Base-by-base conservation (phyloP, 1,284 basidiomycete genomes). In the Trametes hirsuta region DNA sequence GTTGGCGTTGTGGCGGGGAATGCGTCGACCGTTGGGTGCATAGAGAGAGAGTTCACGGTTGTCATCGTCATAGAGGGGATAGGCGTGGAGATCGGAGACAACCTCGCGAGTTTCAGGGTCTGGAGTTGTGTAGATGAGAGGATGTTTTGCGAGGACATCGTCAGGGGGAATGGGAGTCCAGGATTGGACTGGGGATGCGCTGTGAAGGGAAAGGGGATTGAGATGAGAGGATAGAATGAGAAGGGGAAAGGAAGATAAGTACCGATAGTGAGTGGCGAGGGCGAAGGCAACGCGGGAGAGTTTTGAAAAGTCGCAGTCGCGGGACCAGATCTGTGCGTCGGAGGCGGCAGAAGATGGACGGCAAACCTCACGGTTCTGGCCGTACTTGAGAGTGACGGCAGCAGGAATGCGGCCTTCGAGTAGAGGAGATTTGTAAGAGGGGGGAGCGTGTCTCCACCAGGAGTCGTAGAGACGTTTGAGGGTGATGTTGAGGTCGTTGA, bases 221-320 rank as follows among this genome's bases (percentile, higher is more conserved):
- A 18, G 18, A 18, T 18, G 18, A 18, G 18, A 18, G 18, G 40
- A 41, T 14, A 15, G 4, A 37, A 36, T 30, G 14, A n/a, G 34
- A 36, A 49, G 11, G 5, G 47, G 15, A 6, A 36, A 39, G 14
- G 50, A 14, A 18, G 40, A 41, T 42, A 42, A 18, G 18, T 18
- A 18, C 50, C 40, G 18, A 40, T 52, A 52, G 15, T 52, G 50
- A 6, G 50, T 52, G 9, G 50, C 50, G 25, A 52, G 39, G 39
- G 50, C 40, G 24, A 52, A 34, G 22, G 50, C 50, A n/a, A 52
- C 39, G 40, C 50, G 40, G 2, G 50, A 25, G 10, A 52, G 40
- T 25, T 52, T 52, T 8, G 40, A 41, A 30, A 25, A 52, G 50
- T 52, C 50, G 24, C 50, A 52, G 14, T 25, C 22, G 3, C 22